A percentile compares a stretch with the other conserved stretches of the same genome.
These are phyloP conservation scores for Breviolum minutum DNA, from an alignment of 73 alveolate species.

Conservation along the genomic window DNA sequence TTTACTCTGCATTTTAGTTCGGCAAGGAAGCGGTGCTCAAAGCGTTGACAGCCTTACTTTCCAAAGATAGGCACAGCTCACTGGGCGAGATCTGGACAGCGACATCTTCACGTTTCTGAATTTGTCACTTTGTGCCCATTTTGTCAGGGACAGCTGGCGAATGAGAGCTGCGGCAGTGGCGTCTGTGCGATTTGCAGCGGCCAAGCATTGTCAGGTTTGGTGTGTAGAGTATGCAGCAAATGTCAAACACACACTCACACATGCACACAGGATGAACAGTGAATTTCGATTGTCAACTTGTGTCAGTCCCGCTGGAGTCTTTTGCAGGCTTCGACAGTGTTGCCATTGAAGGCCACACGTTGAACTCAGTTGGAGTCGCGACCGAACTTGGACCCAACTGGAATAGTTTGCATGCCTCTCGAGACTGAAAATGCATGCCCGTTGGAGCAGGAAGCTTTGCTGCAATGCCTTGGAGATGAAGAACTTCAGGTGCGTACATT, in stretches of 20 bases:
- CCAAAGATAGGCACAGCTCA: constrained; percentile 32
- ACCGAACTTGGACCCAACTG: too few species aligned
- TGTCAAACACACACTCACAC: neutral
- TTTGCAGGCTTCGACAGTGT: constrained; percentile 82
- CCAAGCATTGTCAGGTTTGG: constrained; percentile 85
- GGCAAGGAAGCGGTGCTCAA: constrained; percentile 85
- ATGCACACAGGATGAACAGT: neutral
- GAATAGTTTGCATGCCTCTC: too few species aligned
- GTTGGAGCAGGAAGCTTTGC: constrained; percentile 72
- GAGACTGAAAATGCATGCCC: neutral
- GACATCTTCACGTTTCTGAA: neutral
- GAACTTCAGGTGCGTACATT: constrained; percentile 46
- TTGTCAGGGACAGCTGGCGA: constrained; percentile 93
- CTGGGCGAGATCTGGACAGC: neutral
- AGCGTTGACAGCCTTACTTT: constrained; percentile 84
- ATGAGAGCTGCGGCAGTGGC: constrained; percentile 93
- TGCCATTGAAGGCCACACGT: constrained; percentile 82
- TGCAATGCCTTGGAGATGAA: constrained; percentile 78
- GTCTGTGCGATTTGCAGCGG: constrained; percentile 92
- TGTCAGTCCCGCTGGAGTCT: neutral
- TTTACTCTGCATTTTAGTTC: neutral
- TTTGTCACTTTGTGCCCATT: neutral
- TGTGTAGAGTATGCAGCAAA: too few species aligned
- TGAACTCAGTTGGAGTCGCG: neutral
- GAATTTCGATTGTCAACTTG: neutral